Evolutionary conservation across 495 filamentous ascomycete genomes (phyloP).

Genomic region (Talaromyces thailandensis): DNA sequence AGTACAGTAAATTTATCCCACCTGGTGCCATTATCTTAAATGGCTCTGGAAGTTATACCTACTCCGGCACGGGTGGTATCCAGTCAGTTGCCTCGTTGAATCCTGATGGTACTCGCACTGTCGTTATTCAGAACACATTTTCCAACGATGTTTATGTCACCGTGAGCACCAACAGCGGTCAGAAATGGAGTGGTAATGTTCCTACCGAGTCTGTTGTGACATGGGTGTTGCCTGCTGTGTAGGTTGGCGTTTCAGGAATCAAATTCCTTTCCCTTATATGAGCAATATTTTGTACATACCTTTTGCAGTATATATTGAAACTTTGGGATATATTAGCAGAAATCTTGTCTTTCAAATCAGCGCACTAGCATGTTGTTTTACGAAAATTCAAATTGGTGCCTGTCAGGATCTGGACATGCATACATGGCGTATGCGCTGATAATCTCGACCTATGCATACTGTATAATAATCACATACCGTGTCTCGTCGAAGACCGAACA

Average conservation of each 20-base stretch:
- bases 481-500: background rate
- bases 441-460: background rate
- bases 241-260: background rate
- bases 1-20: conserved; percentile 49
- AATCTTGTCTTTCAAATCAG: background rate
- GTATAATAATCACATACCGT: background rate
- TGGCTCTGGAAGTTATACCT: conserved; percentile 39
- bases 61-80: conserved; percentile 28
- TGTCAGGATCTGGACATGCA: background rate
- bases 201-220: conserved; percentile 39
- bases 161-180: conserved; percentile 28
- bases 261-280: background rate
- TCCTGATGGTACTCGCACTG: conserved; percentile 40
- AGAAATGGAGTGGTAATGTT: conserved; percentile 44
- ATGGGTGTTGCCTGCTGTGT: conserved; percentile 35
- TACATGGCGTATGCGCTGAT: background rate
- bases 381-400: background rate
- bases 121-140: conserved; percentile 46
- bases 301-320: background rate
- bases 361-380: background rate
- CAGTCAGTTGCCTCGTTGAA: conserved; percentile 44
- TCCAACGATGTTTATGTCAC: conserved; percentile 41
- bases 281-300: background rate
- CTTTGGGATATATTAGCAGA: background rate
- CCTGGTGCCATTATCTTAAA: conserved; percentile 36